Conservation (phyloP, 345 rosid species). For the Bruguiera gymnorhiza region DNA sequence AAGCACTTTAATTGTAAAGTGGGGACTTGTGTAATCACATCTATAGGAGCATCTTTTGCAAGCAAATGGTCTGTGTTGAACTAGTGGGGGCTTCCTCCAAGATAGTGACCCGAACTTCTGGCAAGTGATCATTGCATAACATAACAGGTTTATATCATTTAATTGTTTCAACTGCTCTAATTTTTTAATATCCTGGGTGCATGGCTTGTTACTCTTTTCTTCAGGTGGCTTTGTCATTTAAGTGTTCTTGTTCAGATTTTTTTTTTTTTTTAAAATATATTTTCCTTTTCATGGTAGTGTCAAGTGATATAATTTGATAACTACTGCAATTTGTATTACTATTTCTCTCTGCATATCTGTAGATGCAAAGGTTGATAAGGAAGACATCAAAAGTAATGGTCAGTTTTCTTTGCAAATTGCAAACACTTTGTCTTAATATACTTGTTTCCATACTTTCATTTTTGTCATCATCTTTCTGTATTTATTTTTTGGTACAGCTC, state of each 20-base stretch:
- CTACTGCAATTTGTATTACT: slow-evolving; percentile 7
- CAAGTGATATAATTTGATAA: slow-evolving; percentile 2
- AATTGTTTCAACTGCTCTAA: background rate
- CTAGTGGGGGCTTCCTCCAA: background rate
- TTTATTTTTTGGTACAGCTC: background rate
- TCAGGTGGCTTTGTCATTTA: background rate
- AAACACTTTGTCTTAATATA: background rate
- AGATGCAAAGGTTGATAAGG: slow-evolving; percentile 85
- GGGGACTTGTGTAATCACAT: no score
- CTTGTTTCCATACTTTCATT: background rate
- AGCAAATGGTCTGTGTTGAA: background rate
- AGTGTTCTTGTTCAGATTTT: background rate
- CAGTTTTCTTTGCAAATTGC: background rate
- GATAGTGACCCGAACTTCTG: background rate
- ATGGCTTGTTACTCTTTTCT: background rate
- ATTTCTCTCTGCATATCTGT: slow-evolving; percentile 21
- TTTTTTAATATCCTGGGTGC: background rate
- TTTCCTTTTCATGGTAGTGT: slow-evolving; percentile 1
- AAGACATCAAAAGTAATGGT: slow-evolving; percentile 76
- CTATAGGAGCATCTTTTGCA: no score
- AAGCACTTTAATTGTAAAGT: no score
- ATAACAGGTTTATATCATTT: background rate
- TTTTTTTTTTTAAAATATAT: background rate
- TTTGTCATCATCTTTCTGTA: background rate
- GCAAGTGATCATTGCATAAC: background rate